phyloP scores from a whole-genome alignment of 306 rosid species.

The Rosa persica region DNA sequence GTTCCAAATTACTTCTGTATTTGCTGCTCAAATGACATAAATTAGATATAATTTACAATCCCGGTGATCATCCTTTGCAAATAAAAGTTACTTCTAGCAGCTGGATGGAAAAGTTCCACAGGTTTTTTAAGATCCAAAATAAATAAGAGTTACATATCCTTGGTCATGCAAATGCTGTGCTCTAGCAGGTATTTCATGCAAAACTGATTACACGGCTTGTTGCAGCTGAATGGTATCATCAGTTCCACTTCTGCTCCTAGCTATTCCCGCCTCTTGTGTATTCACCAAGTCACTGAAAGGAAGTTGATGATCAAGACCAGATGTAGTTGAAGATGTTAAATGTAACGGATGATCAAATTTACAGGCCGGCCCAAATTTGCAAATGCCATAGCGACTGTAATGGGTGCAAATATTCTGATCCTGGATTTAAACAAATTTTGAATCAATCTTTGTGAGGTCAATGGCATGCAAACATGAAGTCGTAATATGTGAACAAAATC shows the following conservation, averaged over 20 bases:
- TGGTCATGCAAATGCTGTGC: conserved; percentile 36
- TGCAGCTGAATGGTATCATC: conserved; percentile 39
- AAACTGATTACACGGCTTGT: conserved; percentile 36
- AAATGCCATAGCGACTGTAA: conserved; percentile 86
- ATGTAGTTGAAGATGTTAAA: conserved; percentile 33
- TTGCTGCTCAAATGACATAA: conserved; percentile 8
- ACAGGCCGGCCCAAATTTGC: conserved; percentile 94
- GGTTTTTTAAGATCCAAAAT: conserved; percentile 14
- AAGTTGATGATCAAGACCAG: conserved; percentile 50
- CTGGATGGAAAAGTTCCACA: conserved; percentile 35
- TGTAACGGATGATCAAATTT: conserved; percentile 67
- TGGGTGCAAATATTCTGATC: conserved; percentile 71
- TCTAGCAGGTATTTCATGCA: conserved; percentile 32
- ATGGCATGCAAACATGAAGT: conserved; percentile 4
- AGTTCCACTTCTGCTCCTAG: conserved; percentile 46
- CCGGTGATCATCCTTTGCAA: conserved; percentile 34
- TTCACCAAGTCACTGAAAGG: conserved; percentile 37
- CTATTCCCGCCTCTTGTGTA: conserved; percentile 43
- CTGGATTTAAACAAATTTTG: conserved; percentile 44
- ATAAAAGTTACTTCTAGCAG: conserved; percentile 30
- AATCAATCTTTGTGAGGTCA: conserved; percentile 11
- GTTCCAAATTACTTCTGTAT: conserved; percentile 5
- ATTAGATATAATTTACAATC: conserved; percentile 23
- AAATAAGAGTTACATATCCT: conserved; percentile 35
- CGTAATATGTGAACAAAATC: background rate